A percentile compares a stretch with the other conserved stretches of the same genome.
Conservation (phyloP, 768 basidiomycete species). For the Boletus reticuloceps region DNA sequence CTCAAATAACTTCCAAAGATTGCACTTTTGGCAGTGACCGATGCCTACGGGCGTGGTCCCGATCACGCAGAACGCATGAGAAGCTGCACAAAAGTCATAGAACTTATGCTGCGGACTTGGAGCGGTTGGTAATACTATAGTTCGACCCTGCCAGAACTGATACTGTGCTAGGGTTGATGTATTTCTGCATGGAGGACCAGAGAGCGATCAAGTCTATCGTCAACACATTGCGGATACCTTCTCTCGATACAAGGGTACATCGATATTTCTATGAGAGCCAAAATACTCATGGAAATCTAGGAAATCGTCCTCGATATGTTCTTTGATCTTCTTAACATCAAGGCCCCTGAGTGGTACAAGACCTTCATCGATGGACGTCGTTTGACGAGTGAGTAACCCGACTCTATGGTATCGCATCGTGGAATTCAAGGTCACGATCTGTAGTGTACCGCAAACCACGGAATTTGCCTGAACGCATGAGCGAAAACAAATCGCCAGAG, state of each 20-base stretch:
- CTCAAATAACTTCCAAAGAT: conserved; percentile 45
- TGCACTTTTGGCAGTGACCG: conserved; percentile 85
- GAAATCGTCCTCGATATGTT: conserved; percentile 94
- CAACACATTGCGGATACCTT: conserved; percentile 85
- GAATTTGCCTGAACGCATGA: conserved; percentile 29
- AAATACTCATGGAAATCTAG: conserved; percentile 41
- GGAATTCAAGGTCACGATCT: background rate
- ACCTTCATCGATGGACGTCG: conserved; percentile 88
- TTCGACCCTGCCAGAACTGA: conserved; percentile 4
- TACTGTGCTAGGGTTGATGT: conserved; percentile 70
- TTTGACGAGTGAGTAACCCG: conserved; percentile 66
- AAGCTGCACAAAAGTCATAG: conserved; percentile 73
- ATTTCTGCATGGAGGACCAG: conserved; percentile 89
- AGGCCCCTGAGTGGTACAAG: conserved; percentile 89
- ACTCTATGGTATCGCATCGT: background rate
- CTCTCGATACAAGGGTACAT: conserved; percentile 74
- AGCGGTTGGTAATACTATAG: conserved; percentile 59
- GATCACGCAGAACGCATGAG: conserved; percentile 80
- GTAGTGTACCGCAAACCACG: conserved; percentile 66
- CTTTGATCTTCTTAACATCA: conserved; percentile 89
- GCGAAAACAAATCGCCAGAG: conserved; percentile 43
- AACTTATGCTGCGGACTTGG: conserved; percentile 87
- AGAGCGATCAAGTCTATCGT: conserved; percentile 82
- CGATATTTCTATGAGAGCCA: background rate
- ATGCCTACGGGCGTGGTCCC: conserved; percentile 82